Conservation (phyloP, 2,329 filamentous ascomycete species). For the Trichothecium roseum region DNA sequence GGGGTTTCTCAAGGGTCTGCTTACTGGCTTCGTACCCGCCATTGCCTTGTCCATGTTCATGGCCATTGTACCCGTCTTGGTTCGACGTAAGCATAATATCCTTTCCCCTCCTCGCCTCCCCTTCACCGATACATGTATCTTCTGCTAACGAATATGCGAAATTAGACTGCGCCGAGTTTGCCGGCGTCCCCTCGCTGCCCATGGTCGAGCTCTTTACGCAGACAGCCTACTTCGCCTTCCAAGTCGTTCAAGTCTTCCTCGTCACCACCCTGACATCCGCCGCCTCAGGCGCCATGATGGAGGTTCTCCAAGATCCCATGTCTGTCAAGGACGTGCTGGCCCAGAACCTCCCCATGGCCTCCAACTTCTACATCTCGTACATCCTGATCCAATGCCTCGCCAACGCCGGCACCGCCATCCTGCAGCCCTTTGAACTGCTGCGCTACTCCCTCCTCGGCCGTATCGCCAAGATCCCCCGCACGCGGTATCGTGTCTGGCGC, state of each 20-base stretch:
- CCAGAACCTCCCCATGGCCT: conserved; percentile 65
- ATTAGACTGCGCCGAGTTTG: conserved; percentile 61
- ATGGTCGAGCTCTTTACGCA: conserved; percentile 82
- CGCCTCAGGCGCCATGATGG: conserved; percentile 56
- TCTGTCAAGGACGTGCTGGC: conserved; percentile 57
- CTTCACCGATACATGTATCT: not conserved
- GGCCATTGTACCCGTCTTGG: conserved; percentile 73
- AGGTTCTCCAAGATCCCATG: conserved; percentile 53
- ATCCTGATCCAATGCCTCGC: conserved; percentile 86
- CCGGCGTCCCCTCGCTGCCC: conserved; percentile 70
- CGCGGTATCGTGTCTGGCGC: conserved; percentile 71
- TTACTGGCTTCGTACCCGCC: conserved; percentile 76
- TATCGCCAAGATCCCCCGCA: conserved; percentile 67
- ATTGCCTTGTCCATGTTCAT: conserved; percentile 74
- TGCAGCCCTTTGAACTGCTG: conserved; percentile 58
- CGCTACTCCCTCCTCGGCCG: conserved; percentile 51
- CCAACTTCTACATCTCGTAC: conserved; percentile 91
- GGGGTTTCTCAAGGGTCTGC: conserved; percentile 60
- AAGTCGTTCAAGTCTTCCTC: conserved; percentile 85
- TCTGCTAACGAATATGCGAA: conserved; percentile 6
- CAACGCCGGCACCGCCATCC: conserved; percentile 61
- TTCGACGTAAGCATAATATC: conserved; percentile 38
- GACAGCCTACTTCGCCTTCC: conserved; percentile 84
- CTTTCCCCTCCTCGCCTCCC: not conserved
- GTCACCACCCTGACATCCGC: conserved; percentile 75